Base-by-base conservation (phyloP, 208 protist species). In the Endotrypanum monterogeii region DNA sequence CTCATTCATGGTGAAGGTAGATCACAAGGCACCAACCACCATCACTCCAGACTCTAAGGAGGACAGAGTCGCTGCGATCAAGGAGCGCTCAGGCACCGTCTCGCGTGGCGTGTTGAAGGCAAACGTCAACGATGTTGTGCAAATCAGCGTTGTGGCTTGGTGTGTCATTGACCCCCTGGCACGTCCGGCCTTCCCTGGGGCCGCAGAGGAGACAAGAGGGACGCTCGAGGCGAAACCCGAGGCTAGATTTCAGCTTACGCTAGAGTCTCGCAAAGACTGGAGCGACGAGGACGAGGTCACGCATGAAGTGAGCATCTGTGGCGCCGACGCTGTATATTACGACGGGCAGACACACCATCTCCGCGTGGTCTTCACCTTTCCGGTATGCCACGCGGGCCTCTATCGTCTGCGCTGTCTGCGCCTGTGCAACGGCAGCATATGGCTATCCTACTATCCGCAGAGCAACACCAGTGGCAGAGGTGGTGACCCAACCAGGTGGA, bases 181-280 rank as follows among this genome's bases (percentile, higher is more conserved):
- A 20, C 71, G 71, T 12, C 48, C 67, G 0, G 73, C 46, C 32
- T 56, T 35, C 28, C 25, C 70, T 37, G 28, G 25, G 6, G 39
- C 30, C 0, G 39, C 51, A 30, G 67, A 54, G n/a, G 46, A 14
- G 5, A 52, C 52, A 16, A 61, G 61, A 14, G 56, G 14, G 41
- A 23, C 50, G 6, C 46, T 50, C 25, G 30, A n/a, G 67, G 41
- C 66, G 4, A 52, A 46, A 25, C 60, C 50, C 2, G 62, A 14
- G 28, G 73, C 70, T 35, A 25, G 73, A 35, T 66, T 88, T 6
- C 73, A 78, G 28, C 83, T 84, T 23, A 84, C 82, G 44, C 82
- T 95, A 12, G 86, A 86, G 65, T 95, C 90, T n/a, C 87, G 84
- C 32, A 92, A 90, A 39, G 83, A 93, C 56, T 95, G 90, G 90